Base-by-base conservation (phyloP, 2,329 filamentous ascomycete species). In the Conoideocrella luteorostrata region DNA sequence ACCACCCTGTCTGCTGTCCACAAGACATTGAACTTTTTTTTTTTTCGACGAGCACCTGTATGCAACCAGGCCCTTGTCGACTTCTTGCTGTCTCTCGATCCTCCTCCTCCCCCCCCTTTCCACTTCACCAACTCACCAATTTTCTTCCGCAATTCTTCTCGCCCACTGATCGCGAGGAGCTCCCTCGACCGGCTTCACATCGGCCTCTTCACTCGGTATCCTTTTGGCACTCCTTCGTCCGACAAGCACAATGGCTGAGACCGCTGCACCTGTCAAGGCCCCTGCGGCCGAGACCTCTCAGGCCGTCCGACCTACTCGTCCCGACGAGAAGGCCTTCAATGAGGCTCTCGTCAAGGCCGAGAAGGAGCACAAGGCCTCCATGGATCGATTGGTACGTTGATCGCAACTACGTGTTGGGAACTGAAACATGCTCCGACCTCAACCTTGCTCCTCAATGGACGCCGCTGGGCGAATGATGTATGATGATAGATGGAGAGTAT, bases 291-390 rank as follows among this genome's bases (percentile, higher is more conserved):
- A 70, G n/a, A n/a, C n/a, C 50, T 60, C 62, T 41, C 42, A 62
- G 47, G 65, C 67, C 50, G 61, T 70, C 59, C 88, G 82, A 70
- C 89, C 90, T 43, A 78, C 86, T 68, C 88, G 86, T 75, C 93
- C 93, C 37, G 87, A 96, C 66, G 86, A 93, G 71, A 84, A 84
- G 52, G 72, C 75, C 55, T 98, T 83, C 75, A 89, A 95, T 71
- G 77, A 82, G 62, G 77, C 78, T 51, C 75, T 95, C 49, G 82
- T 80, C 40, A 80, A 85, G 69, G 85, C 86, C 21, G 88, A 97
- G 69, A 95, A 95, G 73, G 88, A 86, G 53, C 84, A 95, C 69
- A 75, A 84, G 60, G 80, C 80, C 41, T 76, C 84, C 38, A 85
- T 93, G 71, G 82, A 87, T 55, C 61, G 59, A 49, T 57, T 69